Evolutionary conservation across 495 filamentous ascomycete genomes (phyloP).

Genomic region (Podospora conica): DNA sequence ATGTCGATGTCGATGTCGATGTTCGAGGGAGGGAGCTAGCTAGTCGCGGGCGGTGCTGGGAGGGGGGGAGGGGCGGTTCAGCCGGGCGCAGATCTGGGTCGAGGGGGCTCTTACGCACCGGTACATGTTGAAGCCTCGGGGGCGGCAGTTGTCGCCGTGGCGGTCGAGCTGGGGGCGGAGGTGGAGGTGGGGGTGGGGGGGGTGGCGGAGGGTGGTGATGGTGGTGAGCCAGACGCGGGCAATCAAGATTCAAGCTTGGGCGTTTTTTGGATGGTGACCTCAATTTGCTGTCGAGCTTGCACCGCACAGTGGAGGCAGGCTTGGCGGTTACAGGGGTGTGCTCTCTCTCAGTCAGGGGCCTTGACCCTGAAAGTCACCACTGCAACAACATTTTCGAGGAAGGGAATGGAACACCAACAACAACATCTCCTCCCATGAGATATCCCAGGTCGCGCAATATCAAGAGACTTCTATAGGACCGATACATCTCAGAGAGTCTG

Average conservation of each 20-base stretch:
- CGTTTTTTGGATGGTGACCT: constrained; percentile 20
- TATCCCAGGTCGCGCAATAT: background rate
- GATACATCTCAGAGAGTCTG: background rate
- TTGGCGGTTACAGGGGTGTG: background rate
- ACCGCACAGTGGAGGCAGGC: constrained; percentile 8
- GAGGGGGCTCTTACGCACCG: constrained; percentile 10
- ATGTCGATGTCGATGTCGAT: no score
- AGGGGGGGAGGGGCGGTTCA: background rate
- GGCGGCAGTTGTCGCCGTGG: constrained; percentile 16
- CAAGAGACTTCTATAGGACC: background rate
- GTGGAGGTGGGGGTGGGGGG: background rate
- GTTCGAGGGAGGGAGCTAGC: background rate
- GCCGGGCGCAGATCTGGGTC: background rate
- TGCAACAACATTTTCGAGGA: background rate
- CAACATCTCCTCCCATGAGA: background rate
- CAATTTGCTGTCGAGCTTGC: constrained; percentile 20
- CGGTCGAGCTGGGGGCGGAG: background rate
- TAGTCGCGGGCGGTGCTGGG: constrained; percentile 18
- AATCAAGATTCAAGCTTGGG: background rate
- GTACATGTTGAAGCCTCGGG: constrained; percentile 18
- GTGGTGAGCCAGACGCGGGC: background rate
- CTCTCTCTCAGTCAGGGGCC: background rate
- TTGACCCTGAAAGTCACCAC: background rate
- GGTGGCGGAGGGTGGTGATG: background rate
- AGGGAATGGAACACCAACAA: background rate